phyloP scores from a whole-genome alignment of 495 filamentous ascomycete genomes.

The Penicillium roqueforti region DNA sequence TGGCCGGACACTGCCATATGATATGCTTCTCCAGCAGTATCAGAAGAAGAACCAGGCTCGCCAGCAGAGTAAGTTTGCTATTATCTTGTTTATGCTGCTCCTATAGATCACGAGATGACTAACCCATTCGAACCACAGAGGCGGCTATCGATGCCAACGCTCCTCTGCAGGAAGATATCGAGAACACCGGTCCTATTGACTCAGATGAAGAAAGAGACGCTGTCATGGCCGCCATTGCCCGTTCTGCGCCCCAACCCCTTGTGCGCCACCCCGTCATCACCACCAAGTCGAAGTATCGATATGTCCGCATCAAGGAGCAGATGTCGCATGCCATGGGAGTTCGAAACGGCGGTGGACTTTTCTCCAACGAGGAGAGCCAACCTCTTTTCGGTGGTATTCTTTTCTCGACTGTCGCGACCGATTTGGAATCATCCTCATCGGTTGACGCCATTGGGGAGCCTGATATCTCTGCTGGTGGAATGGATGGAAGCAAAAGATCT shows the following conservation, averaged over 20 bases:
- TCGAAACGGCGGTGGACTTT: conserved; percentile 42
- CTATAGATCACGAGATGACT: neutral
- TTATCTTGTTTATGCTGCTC: neutral
- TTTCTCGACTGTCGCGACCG: conserved; percentile 30
- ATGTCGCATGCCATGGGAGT: conserved; percentile 67
- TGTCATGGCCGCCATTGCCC: conserved; percentile 78
- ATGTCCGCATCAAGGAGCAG: conserved; percentile 85
- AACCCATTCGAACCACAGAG: conserved; percentile 48
- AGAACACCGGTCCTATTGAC: conserved; percentile 74
- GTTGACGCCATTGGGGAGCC: conserved; percentile 19
- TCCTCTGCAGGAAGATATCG: conserved; percentile 78
- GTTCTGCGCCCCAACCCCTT: conserved; percentile 70
- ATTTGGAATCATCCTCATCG: conserved; percentile 21
- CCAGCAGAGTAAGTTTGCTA: conserved; percentile 70
- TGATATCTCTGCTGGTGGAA: conserved; percentile 9
- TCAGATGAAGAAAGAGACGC: conserved; percentile 87
- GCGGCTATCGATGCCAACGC: conserved; percentile 91
- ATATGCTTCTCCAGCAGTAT: conserved; percentile 88
- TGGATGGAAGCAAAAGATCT: conserved; percentile 19
- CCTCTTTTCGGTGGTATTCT: conserved; percentile 29
- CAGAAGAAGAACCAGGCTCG: conserved; percentile 99
- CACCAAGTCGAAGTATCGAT: conserved; percentile 69
- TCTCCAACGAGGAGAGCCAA: conserved; percentile 38
- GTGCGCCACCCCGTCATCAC: conserved; percentile 62
- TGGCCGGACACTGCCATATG: conserved; percentile 87